Evolutionary conservation across 306 rosid species (phyloP).

Genomic region (Oemleria cerasiformis): DNA sequence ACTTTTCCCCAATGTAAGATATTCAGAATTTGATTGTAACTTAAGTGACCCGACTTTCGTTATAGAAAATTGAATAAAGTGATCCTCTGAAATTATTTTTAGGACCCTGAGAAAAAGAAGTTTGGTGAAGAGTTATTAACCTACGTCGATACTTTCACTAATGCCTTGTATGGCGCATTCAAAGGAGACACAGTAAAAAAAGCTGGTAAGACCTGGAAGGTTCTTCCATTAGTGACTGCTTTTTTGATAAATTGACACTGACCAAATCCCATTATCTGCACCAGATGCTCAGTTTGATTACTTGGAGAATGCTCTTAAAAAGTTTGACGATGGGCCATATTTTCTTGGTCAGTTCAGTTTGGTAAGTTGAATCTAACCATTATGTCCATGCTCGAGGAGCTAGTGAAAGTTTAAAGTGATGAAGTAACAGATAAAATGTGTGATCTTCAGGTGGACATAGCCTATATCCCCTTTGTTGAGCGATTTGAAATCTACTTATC

Average conservation of each 20-base stretch:
- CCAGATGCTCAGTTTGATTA: conserved; percentile 63
- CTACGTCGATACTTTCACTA: conserved; percentile 38
- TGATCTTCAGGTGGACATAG: conserved; percentile 64
- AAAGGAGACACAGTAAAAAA: conserved; percentile 38
- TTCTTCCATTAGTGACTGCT: conserved; percentile 5
- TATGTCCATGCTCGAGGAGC: neutral
- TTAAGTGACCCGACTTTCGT: neutral
- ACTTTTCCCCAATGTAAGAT: conserved; percentile 57
- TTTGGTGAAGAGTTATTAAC: conserved; percentile 52
- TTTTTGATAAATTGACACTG: neutral
- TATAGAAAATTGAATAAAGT: neutral
- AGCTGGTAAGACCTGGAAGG: conserved; percentile 36
- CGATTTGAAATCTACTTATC: conserved; percentile 47
- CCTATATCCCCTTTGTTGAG: conserved; percentile 58
- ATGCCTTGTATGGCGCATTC: conserved; percentile 29
- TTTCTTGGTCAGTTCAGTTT: conserved; percentile 65
- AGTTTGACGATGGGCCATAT: conserved; percentile 73
- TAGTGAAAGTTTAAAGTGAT: neutral
- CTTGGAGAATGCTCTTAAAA: conserved; percentile 71
- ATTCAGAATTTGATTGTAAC: neutral
- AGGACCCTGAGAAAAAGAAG: conserved; percentile 56
- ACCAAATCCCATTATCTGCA: conserved; percentile 10
- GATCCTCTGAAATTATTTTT: conserved; percentile 7
- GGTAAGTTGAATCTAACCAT: conserved; percentile 42
- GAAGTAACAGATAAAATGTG: neutral